Base-by-base conservation (phyloP, 2,329 filamentous ascomycete genomes). In the Paraphaeosphaeria minitans region DNA sequence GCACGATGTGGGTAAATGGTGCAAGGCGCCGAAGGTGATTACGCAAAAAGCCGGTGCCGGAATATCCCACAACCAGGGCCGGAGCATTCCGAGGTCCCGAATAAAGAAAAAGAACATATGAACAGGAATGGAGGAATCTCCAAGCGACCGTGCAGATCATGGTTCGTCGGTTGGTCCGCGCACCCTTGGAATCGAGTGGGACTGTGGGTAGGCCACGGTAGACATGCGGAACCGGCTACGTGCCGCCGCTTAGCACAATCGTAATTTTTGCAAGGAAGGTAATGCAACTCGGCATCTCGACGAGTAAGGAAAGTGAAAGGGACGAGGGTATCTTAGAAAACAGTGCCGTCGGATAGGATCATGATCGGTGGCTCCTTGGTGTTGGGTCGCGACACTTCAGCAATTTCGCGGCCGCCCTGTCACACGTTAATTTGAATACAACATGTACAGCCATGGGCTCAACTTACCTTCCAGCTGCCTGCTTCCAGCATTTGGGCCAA, bases 311-410 rank as follows among this genome's bases (percentile, higher is more conserved):
- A 66, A 49, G 63, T 71, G 69, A 63, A 56, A 14, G 22, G 35
- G 27, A 65, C 64, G 62, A 66, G 77, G 76, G 77, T 78, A 79
- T 78, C 77, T 78, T 87, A 97, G 76, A 99, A 98, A 65, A 99
- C 92, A 24, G 95, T 98, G 62, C 95, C 95, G 76, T 99, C 95
- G 65, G 92, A 97, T 66, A 96, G 85, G 69, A 98, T 97, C 80
- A 97, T 88, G 73, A 99, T 98, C 4, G 95, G 95, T 33, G 94
- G 92, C 75, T 96, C 92, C 80, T 95, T 97, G 53, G 95, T 98
- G 72, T 97, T 98, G 22, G 95, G 95, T 67, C 95, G 85, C 67
- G 92, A 94, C 64, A 97, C 92, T 80, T 97, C 94, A 63, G 95
- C 95, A 75, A 98, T 90, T 80, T 98, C 95, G 73, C 95, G 89